These are phyloP conservation scores for Beta corolliflora DNA, from an alignment of 179 eudicot genomes.

Conservation along the genomic window DNA sequence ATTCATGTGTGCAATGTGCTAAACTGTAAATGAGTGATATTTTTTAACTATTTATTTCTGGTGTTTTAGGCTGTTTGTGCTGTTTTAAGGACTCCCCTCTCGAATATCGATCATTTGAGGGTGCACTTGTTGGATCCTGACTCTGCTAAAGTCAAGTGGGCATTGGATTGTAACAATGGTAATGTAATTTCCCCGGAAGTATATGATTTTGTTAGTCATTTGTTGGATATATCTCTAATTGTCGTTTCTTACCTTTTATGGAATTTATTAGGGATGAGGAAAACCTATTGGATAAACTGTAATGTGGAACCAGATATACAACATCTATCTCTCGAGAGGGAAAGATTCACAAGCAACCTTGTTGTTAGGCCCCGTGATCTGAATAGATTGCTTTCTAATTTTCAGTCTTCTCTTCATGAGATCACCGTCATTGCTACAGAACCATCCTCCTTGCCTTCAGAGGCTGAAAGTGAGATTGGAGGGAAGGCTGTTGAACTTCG, in stretches of 20 bases:
- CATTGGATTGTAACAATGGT: slow-evolving; percentile 80
- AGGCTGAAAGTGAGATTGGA: slow-evolving; percentile 74
- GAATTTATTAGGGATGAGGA: slow-evolving; percentile 59
- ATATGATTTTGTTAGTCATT: neutral
- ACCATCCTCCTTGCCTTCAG: slow-evolving; percentile 65
- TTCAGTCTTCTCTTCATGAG: slow-evolving; percentile 97
- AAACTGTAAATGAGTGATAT: neutral
- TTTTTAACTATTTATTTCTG: neutral
- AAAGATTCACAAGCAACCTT: slow-evolving; percentile 72
- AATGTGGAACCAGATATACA: slow-evolving; percentile 90
- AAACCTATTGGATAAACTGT: slow-evolving; percentile 89
- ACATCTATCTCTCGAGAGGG: slow-evolving; percentile 80
- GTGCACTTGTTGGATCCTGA: slow-evolving; percentile 58
- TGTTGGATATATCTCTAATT: neutral
- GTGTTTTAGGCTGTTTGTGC: slow-evolving; percentile 73
- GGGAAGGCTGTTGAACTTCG: slow-evolving; percentile 98
- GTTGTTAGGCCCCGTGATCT: slow-evolving; percentile 97
- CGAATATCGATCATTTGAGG: slow-evolving; percentile 70
- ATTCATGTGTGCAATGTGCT: neutral
- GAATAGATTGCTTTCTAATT: slow-evolving; percentile 81
- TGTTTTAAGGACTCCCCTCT: slow-evolving; percentile 80
- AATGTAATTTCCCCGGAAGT: neutral
- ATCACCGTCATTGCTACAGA: slow-evolving; percentile 90
- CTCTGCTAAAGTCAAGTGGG: slow-evolving; percentile 87
- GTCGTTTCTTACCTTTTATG: neutral